A percentile compares a stretch with the other conserved stretches of the same genome.
Evolutionary conservation across 2,329 filamentous ascomycete species (phyloP).

Genomic region (Epichloe sp.): DNA sequence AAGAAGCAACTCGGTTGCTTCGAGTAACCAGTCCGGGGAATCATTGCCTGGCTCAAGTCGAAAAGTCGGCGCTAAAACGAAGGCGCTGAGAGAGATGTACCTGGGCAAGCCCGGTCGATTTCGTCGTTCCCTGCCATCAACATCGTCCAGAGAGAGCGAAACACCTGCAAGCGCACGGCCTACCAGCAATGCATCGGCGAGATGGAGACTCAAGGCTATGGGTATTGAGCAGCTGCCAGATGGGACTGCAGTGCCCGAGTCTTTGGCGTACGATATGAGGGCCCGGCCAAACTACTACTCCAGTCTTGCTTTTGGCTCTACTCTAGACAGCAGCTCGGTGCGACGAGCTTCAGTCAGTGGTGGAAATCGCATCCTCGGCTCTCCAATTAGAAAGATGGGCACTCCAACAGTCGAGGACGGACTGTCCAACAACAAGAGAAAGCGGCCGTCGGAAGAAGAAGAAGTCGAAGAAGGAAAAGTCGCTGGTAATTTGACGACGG

Average conservation of each 20-base stretch:
- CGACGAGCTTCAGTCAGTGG: conserved; percentile 4
- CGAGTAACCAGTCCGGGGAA: conserved; percentile 6
- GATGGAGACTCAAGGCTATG: conserved; percentile 36
- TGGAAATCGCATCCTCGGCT: not conserved
- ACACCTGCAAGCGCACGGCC: conserved; percentile 15
- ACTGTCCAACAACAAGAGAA: conserved; percentile 17
- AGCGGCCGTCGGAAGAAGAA: conserved; percentile 18
- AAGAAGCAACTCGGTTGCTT: conserved; percentile 11
- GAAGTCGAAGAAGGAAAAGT: conserved; percentile 11
- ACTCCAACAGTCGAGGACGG: conserved; percentile 2
- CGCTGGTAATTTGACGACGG: conserved; percentile 5
- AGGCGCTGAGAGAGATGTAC: conserved; percentile 22
- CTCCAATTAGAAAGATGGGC: conserved; percentile 1
- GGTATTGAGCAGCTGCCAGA: conserved; percentile 39
- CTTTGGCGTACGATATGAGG: conserved; percentile 30
- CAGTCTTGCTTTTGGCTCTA: not conserved
- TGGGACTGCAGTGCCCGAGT: conserved; percentile 39
- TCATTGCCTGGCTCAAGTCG: conserved; percentile 8
- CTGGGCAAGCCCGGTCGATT: conserved; percentile 20
- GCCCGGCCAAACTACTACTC: not conserved
- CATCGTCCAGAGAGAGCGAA: conserved; percentile 15
- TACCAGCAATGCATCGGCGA: conserved; percentile 26
- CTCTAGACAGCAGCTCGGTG: not conserved
- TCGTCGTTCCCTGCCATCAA: conserved; percentile 26
- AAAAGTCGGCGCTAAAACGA: conserved; percentile 20